Conservation (phyloP, 2,329 filamentous ascomycete species). For the Monascus ruber region DNA sequence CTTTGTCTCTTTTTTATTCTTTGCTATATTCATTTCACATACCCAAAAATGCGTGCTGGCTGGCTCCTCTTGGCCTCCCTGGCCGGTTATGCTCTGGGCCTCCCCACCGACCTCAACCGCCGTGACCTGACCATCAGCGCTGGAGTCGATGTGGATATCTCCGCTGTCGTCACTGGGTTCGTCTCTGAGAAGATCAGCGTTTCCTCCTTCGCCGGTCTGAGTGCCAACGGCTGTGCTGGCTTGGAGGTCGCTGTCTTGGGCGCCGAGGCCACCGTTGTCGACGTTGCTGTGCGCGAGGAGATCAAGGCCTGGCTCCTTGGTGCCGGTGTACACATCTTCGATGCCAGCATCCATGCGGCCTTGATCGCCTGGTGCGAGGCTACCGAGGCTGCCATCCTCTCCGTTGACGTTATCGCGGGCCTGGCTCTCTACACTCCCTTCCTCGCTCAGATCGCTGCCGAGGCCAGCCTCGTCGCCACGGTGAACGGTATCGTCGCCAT, state of each 20-base stretch:
- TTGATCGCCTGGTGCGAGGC: slow-evolving; percentile 5
- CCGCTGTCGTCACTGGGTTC: slow-evolving; percentile 1
- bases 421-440: slow-evolving; percentile 5
- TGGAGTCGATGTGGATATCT: background rate
- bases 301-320: slow-evolving; percentile 4
- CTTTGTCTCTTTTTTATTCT: background rate
- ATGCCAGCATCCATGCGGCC: slow-evolving; percentile 3
- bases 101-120: background rate
- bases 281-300: slow-evolving; percentile 3
- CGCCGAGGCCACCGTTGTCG: slow-evolving; percentile 3
- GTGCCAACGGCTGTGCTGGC: slow-evolving; percentile 6
- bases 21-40: background rate
- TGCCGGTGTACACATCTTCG: slow-evolving; percentile 1
- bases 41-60: background rate
- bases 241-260: slow-evolving; percentile 7
- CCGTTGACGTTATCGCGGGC: slow-evolving; percentile 3
- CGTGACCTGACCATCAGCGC: background rate
- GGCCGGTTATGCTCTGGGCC: background rate
- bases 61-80: background rate
- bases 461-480: slow-evolving; percentile 5
- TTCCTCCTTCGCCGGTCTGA: slow-evolving; percentile 3
- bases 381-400: slow-evolving; percentile 1
- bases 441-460: slow-evolving; percentile 5
- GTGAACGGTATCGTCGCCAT: slow-evolving; percentile 5
- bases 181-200: slow-evolving; percentile 1